A percentile compares a stretch with the other conserved stretches of the same genome.
Evolutionary conservation across 1,139 yeast species (phyloP).

Genomic region (Ogataea hybrid): DNA sequence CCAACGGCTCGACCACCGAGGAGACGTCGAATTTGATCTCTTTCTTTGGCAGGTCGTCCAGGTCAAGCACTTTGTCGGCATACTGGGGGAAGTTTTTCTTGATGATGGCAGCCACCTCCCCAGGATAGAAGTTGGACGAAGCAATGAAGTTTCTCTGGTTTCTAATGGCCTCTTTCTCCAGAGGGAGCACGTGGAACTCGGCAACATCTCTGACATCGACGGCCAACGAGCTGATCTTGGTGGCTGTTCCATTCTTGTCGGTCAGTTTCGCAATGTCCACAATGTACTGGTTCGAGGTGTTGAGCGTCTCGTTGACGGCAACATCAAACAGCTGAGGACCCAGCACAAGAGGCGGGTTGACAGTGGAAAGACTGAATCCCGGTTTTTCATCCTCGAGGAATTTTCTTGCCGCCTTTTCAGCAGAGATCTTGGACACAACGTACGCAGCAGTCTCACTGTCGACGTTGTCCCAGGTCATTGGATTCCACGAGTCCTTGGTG

Average conservation of each 20-base stretch:
- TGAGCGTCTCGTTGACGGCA: slow-evolving; percentile 14
- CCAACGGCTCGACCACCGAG: slow-evolving; percentile 8
- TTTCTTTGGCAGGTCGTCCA: slow-evolving; percentile 1
- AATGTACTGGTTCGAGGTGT: slow-evolving; percentile 18
- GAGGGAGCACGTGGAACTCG: slow-evolving; percentile 32
- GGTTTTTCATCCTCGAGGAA: no score
- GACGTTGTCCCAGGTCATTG: no score
- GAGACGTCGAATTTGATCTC: slow-evolving; percentile 7
- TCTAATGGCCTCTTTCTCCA: slow-evolving; percentile 18
- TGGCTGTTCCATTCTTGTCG: slow-evolving; percentile 1
- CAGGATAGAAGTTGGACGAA: slow-evolving; percentile 35
- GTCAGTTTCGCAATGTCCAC: slow-evolving; percentile 8
- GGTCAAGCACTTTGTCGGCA: slow-evolving; percentile 39
- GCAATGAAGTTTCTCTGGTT: slow-evolving; percentile 31
- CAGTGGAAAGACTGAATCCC: no score
- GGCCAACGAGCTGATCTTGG: slow-evolving; percentile 7
- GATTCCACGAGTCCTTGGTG: no score
- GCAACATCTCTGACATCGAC: slow-evolving; percentile 26
- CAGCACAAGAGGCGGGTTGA: no score
- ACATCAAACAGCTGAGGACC: slow-evolving; percentile 45
- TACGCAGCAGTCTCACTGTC: no score
- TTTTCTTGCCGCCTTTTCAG: no score
- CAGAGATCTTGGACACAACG: no score
- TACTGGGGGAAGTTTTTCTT: slow-evolving; percentile 39
- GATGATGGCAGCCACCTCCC: slow-evolving; percentile 37